phyloP scores from a whole-genome alignment of 1,284 basidiomycete species.

The Leccinum solheimii region DNA sequence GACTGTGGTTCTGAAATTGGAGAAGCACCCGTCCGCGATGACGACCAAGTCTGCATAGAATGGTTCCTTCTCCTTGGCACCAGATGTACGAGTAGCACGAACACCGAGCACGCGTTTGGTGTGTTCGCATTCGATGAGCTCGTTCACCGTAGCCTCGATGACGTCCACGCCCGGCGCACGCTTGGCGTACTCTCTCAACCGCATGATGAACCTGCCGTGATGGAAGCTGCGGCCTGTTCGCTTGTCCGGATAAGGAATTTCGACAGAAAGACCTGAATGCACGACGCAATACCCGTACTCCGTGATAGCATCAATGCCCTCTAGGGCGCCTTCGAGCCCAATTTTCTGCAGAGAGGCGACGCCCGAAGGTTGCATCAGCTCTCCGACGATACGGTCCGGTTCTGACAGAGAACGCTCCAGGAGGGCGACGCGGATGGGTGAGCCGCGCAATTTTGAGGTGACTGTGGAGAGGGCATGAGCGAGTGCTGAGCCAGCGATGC shows the following conservation, averaged over 20 bases:
- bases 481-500: slow-evolving; percentile 79
- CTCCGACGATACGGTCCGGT: slow-evolving; percentile 97
- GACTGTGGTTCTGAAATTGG: slow-evolving; percentile 68
- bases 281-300: slow-evolving; percentile 90
- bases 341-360: slow-evolving; percentile 76
- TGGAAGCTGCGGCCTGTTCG: slow-evolving; percentile 85
- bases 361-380: slow-evolving; percentile 94
- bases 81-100: slow-evolving; percentile 44
- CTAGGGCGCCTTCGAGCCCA: slow-evolving; percentile 74
- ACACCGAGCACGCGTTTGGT: slow-evolving; percentile 65
- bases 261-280: slow-evolving; percentile 64
- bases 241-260: slow-evolving; percentile 85
- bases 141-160: slow-evolving; percentile 81
- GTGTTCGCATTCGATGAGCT: slow-evolving; percentile 64
- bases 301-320: slow-evolving; percentile 86
- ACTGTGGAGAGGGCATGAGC: slow-evolving; percentile 68
- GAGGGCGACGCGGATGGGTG: slow-evolving; percentile 75
- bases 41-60: slow-evolving; percentile 81
- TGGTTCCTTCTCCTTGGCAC: slow-evolving; percentile 44
- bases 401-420: slow-evolving; percentile 88
- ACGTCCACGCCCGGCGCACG: slow-evolving; percentile 65
- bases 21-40: slow-evolving; percentile 94
- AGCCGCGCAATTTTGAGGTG: slow-evolving; percentile 41
- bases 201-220: slow-evolving; percentile 91
- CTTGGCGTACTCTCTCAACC: slow-evolving; percentile 69